These are phyloP conservation scores for Nannizziopsis arthrosporioides DNA, from an alignment of 2,329 filamentous ascomycete species.

Conservation along the genomic window DNA sequence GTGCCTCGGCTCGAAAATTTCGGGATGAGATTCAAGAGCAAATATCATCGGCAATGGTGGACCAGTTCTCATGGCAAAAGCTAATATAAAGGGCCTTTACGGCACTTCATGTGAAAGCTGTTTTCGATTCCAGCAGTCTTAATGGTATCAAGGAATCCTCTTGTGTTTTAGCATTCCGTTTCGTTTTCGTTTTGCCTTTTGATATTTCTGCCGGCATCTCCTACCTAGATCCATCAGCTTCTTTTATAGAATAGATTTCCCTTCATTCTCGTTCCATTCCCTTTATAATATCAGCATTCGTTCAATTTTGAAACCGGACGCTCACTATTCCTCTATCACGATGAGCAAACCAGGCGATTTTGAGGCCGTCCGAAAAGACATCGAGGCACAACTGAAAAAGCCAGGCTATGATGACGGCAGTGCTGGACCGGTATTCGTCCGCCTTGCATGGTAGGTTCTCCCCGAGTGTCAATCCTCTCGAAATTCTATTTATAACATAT, in stretches of 20 bases:
- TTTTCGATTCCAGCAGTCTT: no score
- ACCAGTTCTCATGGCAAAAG: not conserved
- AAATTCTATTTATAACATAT: not conserved
- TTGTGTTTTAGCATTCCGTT: no score
- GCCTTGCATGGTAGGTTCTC: conserved; percentile 46
- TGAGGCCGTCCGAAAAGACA: conserved; percentile 44
- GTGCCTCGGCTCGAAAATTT: not conserved
- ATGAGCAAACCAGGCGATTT: conserved; percentile 32
- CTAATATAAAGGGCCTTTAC: no score
- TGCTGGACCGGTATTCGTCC: conserved; percentile 51
- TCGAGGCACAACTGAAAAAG: conserved; percentile 44
- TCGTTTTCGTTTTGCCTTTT: no score
- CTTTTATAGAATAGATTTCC: no score
- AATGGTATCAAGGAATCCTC: no score
- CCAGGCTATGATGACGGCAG: conserved; percentile 55
- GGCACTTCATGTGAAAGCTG: no score
- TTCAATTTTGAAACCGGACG: no score
- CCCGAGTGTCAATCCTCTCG: not conserved
- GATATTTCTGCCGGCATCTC: no score
- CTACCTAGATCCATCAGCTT: not conserved
- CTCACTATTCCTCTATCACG: conserved; percentile 16
- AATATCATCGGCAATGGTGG: not conserved
- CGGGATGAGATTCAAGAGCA: not conserved
- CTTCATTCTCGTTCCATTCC: no score
- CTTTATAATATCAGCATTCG: no score